These are phyloP conservation scores for Sporothrix schenckii DNA, from an alignment of 2,329 filamentous ascomycete species.

Conservation along the genomic window DNA sequence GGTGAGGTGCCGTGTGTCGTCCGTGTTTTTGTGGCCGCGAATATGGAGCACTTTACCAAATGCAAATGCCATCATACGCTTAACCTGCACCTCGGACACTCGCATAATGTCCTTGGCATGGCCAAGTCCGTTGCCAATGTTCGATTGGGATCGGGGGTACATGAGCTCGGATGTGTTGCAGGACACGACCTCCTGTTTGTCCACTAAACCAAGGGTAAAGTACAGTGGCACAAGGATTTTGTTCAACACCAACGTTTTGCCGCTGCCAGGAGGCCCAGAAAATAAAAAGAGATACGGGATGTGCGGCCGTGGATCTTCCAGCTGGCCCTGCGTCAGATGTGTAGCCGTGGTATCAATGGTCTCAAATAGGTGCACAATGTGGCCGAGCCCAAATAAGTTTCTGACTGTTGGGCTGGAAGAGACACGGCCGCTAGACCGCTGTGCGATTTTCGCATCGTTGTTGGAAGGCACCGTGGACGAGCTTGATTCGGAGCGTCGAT, in stretches of 20 bases:
- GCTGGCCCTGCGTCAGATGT: neutral
- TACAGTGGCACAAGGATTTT: neutral
- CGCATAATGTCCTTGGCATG: neutral
- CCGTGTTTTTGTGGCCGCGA: neutral
- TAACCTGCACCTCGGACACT: neutral
- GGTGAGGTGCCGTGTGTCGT: neutral
- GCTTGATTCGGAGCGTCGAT: neutral
- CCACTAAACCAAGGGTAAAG: neutral
- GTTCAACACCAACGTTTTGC: neutral
- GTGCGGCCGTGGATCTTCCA: neutral
- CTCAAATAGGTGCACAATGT: neutral
- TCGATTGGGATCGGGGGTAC: neutral
- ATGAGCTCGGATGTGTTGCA: slow-evolving; percentile 13
- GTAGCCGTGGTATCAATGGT: neutral
- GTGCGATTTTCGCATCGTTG: neutral
- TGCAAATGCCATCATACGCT: neutral
- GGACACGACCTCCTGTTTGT: neutral
- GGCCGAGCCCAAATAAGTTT: neutral
- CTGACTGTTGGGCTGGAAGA: neutral
- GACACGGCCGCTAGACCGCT: too few relatives aligned
- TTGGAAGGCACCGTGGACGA: neutral
- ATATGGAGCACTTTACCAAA: slow-evolving; percentile 8
- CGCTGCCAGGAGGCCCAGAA: neutral
- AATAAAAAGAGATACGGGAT: slow-evolving; percentile 5
- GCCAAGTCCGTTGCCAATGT: neutral